Evolutionary conservation across 257 asterid genomes (phyloP), one percentile per base, ranked within the genome.

Genomic region (Fraxinus excelsior): DNA sequence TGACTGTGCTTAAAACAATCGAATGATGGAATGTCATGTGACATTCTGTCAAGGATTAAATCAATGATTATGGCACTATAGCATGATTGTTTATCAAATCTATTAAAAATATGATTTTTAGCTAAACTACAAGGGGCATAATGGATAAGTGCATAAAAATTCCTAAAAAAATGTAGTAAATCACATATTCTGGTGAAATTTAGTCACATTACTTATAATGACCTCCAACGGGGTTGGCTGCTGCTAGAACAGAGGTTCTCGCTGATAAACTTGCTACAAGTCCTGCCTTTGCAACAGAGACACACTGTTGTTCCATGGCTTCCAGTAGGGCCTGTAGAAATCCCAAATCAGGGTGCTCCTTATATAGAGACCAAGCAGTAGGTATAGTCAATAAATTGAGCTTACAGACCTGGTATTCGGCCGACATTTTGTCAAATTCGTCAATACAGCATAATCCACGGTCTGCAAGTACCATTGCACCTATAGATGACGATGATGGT

Each of bases 301-400:
- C 99, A 23, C 97, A 95, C 83, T 95, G 99, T 73, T 95, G 99
- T 82, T 95, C 99, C 99, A 95, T 95, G 16, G 99, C 99, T 89
- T 95, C 99, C 84, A 93, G 79, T 78, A 95, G 84, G 82, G 97
- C 93, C 99, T 95, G 82, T 51, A 84, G 72, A 71, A 67, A 83
- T 79, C 75, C 71, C 66, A 79, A 83, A 74, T 81, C 73, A 81
- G 81, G 73, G 69, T 7, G n/a, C 67, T 80, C 42, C 74, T 75
- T 37, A 70, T 62, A 56, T 65, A 40, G 79, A 76, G 72, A 71
- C 29, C 40, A 60, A 74, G 79, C 70, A 83, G 75, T 53, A 58
- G 58, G 51, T 65, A 62, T n/a, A 70, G 21, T 21, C 53, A 80
- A 76, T 42, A 77, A 58, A 26, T 44, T 73, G 60, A 67, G 69